Base-by-base conservation (phyloP, 176 grass and related monocot genomes). In the Juncus inflexus region DNA sequence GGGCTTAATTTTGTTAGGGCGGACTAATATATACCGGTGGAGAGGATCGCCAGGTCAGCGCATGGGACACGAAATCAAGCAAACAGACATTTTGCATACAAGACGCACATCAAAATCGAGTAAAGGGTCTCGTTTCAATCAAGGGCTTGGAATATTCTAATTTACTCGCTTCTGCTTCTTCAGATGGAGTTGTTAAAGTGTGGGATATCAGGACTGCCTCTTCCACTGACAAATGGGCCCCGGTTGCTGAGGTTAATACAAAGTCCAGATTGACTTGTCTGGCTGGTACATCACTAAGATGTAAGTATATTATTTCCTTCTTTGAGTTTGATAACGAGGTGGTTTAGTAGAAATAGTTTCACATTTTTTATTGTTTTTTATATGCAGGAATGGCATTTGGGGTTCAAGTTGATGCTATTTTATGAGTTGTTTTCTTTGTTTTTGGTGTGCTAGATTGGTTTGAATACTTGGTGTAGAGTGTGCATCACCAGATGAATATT, bases 211-310 rank as follows among this genome's bases (percentile, higher is more conserved):
- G 83, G 38, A 78, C 87, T 72, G 83, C 72, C 15, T 54, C 66
- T 54, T 78, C 85, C 5, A 82, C 40, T 15, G 83, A 65, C 39
- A 97, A 86, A 45, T 54, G 81, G 69, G 72, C 58, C 83, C 94
- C 84, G 40, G 28, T 97, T 61, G 84, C 86, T 40, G 88, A 97
- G 83, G 81, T 67, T 52, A 83, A 92, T 55, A 97, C 94, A 50
- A 91, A 97, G 74, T 84, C 94, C 60, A 87, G 94, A 62, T 55
- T 97, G 61, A 97, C 94, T 8, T 97, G 94, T 79, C 80, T 97
- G 59, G 83, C 94, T 55, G 87, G 88, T 63, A 76, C 94, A 54
- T 86, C 77, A 73, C 15, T 79, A 63, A 97, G 88, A 84, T 97
- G 94, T 97, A 78, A 86, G 88, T 84, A 3, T 9, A 59, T 0